phyloP scores from a whole-genome alignment of 108 stramenopile genomes.

The Nitzschia putrida region DNA sequence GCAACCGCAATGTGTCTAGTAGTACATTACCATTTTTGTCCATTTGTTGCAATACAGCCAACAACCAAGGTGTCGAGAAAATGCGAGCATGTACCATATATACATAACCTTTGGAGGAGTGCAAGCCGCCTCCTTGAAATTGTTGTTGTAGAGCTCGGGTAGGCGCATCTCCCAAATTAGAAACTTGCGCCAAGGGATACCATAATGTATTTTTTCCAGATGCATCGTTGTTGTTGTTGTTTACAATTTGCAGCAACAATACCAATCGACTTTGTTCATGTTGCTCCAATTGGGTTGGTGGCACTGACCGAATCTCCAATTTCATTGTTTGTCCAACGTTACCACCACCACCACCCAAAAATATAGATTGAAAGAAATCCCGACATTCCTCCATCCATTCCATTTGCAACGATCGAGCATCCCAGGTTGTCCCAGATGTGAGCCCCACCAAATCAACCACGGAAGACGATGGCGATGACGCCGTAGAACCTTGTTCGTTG shows the following conservation, averaged over 20 bases:
- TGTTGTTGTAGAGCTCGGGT: slow-evolving; percentile 22
- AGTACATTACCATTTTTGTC: too few species aligned
- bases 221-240: background rate
- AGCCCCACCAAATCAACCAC: slow-evolving; percentile 21
- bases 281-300: slow-evolving; percentile 8
- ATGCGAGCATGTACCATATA: slow-evolving; percentile 9
- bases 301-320: background rate
- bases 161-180: slow-evolving; percentile 33
- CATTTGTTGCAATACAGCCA: too few species aligned
- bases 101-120: slow-evolving; percentile 9
- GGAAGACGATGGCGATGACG: background rate
- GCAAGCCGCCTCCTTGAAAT: slow-evolving; percentile 29
- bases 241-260: background rate
- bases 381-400: slow-evolving; percentile 15
- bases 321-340: background rate
- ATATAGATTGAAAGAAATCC: slow-evolving; percentile 10
- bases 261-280: slow-evolving; percentile 31
- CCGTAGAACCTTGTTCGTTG: background rate
- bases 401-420: slow-evolving; percentile 25
- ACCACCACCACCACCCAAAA: background rate
- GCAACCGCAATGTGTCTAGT: too few species aligned
- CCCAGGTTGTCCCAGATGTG: slow-evolving; percentile 12
- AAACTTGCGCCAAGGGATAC: slow-evolving; percentile 19
- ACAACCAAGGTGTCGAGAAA: background rate
- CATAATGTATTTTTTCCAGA: background rate